Evolutionary conservation across 441 rosid species (phyloP), one percentile per base, ranked within the genome.

Genomic region (Francoa sonchifolia): DNA sequence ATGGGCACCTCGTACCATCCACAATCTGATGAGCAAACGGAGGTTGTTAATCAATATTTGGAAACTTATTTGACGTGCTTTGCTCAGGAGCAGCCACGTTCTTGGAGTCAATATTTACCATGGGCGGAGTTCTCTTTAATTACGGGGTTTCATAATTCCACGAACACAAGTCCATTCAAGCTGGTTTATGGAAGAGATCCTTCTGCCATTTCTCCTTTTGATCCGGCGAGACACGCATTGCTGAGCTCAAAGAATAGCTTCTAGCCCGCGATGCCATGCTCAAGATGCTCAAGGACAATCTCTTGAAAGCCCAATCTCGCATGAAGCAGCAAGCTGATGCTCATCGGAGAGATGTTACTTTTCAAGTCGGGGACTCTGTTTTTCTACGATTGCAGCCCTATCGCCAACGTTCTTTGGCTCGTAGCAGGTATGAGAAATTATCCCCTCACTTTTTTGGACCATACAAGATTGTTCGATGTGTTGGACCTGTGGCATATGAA

Each of bases 251-350:
- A n/a, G n/a, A n/a, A n/a, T n/a, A n/a, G n/a, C n/a, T n/a, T n/a
- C n/a, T n/a, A n/a, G n/a, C n/a, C n/a, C n/a, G n/a, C n/a, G n/a
- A n/a, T n/a, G n/a, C n/a, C n/a, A n/a, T n/a, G n/a, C n/a, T n/a
- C n/a, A n/a, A n/a, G n/a, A n/a, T n/a, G n/a, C n/a, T n/a, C n/a
- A n/a, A n/a, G n/a, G n/a, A n/a, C n/a, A n/a, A 19, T 12, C 13
- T 46, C 8, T 5, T 3, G 3, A 10, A 8, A 1, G 0, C 29
- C n/a, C 41, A 33, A 11, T 2, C 1, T 13, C 11, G 30, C 6
- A 46, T 46, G 50, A 46, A 46, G 14, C 9, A 0, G 3, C 29
- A 46, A 13, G 50, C 28, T 0, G 50, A 46, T 33, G 9, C 2
- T 1, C 23, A 32, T 3, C 15, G 20, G 4, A 0, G 0, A 5